phyloP scores from a whole-genome alignment of 1,139 yeast genomes.

The Blastobotrys niveus region DNA sequence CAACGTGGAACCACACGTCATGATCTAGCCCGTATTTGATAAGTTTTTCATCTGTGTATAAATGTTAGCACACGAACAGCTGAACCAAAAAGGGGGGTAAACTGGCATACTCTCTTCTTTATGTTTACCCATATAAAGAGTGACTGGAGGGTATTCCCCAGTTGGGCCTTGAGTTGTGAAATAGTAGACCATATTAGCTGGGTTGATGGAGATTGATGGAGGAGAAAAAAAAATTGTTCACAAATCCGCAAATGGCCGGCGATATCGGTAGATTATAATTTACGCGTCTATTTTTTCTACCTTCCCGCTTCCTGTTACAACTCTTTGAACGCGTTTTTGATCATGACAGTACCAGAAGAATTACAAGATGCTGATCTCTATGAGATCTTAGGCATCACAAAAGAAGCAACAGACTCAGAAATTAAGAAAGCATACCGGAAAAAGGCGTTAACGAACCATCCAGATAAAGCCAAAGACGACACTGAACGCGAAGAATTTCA shows the following conservation, averaged over 20 bases:
- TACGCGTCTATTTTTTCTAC: slow-evolving; percentile 2
- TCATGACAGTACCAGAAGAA: slow-evolving; percentile 9
- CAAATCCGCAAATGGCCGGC: not conserved
- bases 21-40: slow-evolving; percentile 64
- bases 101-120: slow-evolving; percentile 59
- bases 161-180: slow-evolving; percentile 45
- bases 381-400: slow-evolving; percentile 42
- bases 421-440: slow-evolving; percentile 70
- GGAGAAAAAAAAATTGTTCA: not conserved
- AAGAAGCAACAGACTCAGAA: slow-evolving; percentile 44
- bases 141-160: slow-evolving; percentile 31
- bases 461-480: slow-evolving; percentile 57
- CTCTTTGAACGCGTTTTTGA: not conserved
- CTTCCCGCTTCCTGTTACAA: too few relatives aligned
- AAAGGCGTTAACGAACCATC: slow-evolving; percentile 66
- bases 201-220: not conserved
- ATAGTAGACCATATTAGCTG: slow-evolving; percentile 52
- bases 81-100: not conserved
- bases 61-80: not conserved
- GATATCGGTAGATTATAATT: not conserved
- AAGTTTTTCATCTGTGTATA: slow-evolving; percentile 48
- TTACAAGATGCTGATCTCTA: slow-evolving; percentile 48
- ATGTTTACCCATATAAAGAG: slow-evolving; percentile 68
- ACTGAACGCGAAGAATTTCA: slow-evolving; percentile 37
- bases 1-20: slow-evolving; percentile 83